Base-by-base conservation (phyloP, 31 red algal genomes). In the Asparagopsis taxiformis region DNA sequence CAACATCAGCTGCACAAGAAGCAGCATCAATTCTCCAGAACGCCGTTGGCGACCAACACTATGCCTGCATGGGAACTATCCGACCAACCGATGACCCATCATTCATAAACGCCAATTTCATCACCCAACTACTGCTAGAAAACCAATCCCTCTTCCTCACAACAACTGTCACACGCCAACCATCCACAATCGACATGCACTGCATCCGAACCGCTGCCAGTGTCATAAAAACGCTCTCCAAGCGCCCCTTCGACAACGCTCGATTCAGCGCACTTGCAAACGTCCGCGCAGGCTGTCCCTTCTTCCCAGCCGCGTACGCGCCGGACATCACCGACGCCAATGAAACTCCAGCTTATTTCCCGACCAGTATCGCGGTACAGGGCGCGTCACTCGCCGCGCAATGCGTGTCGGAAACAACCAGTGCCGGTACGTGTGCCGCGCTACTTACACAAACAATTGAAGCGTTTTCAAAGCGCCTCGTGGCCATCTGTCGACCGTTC, bases 301-400 rank as follows among this genome's bases (percentile, higher is more conserved):
- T 68, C 64, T 43, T 68, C 41, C 64, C 64, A 16, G 64, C 37
- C 21, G 41, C 64, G 0, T 68, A 48, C 41, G 31, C 64, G 21
- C 52, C 52, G 4, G 26, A 7, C 21, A 24, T 24, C 52, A 19
- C 52, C 52, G 5, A 5, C 52, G 7, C 26, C 4, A 24, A 24
- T 24, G 26, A 24, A 7, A 19, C 52, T 15, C 26, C 52, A 11
- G 21, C 26, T 15, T 19, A 24, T 15, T 7, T 55, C 13, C 26
- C 52, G 4, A 55, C 26, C 13, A 24, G 21, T 24, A 19, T 24
- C 52, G 4, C 26, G 5, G 13, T 55, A 55, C 52, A 19, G n/a
- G n/a, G n/a, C n/a, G n/a, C n/a, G n/a, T n/a, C n/a, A n/a, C n/a
- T n/a, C n/a, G n/a, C n/a, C n/a, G n/a, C n/a, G n/a, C n/a, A n/a